Evolutionary conservation across 306 rosid genomes (phyloP).

Genomic region (Begonia fuchsioides): DNA sequence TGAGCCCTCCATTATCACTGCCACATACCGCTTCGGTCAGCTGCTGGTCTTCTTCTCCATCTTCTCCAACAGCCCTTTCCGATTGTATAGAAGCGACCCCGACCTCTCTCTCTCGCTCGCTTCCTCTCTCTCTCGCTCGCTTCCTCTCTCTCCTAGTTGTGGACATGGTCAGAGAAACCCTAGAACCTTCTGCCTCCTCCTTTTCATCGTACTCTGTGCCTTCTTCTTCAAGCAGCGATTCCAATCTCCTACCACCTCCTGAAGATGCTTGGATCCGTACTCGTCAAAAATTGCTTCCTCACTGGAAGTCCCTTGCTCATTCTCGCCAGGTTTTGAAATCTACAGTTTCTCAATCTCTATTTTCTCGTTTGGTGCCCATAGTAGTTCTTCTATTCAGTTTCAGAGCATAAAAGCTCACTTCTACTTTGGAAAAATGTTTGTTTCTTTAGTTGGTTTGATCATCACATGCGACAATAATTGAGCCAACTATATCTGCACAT

Average conservation of each 20-base stretch:
- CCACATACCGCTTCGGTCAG: too few species aligned
- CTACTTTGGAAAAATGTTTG: too few species aligned
- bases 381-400: neutral
- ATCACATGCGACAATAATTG: too few species aligned
- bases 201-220: conserved; percentile 1
- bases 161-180: conserved; percentile 12
- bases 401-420: too few species aligned
- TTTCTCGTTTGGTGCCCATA: neutral
- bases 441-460: too few species aligned
- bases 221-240: conserved; percentile 8
- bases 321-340: conserved; percentile 21
- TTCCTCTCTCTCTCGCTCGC: too few species aligned
- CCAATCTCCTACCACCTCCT: conserved; percentile 22
- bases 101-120: neutral
- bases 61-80: neutral
- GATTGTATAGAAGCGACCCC: neutral
- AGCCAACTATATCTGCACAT: neutral
- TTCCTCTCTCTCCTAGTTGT: too few species aligned
- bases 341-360: too few species aligned
- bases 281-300: conserved; percentile 28
- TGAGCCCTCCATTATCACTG: too few species aligned
- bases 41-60: neutral
- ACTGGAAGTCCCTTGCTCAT: conserved; percentile 25
- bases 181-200: conserved; percentile 8
- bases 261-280: conserved; percentile 39